Conservation (phyloP, 176 grass and related monocot species). For the Eragrostis curvula region DNA sequence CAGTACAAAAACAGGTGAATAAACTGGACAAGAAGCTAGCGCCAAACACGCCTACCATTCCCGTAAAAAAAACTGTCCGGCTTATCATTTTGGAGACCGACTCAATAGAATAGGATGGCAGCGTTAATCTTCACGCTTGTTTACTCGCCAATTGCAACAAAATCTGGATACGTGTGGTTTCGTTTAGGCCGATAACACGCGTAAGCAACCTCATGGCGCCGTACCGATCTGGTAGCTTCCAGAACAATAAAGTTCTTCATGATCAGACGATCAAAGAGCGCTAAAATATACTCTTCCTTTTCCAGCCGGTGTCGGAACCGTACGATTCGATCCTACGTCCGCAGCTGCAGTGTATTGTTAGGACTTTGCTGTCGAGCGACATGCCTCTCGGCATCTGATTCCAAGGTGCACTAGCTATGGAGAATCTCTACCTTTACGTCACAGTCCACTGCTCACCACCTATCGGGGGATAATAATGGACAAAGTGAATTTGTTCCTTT, state of each 20-base stretch:
- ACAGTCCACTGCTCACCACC: slow-evolving; percentile 10
- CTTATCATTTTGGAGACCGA: too few species aligned
- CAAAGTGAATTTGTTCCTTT: slow-evolving; percentile 45
- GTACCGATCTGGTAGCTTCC: slow-evolving; percentile 22
- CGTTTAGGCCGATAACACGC: too few species aligned
- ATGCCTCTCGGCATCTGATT: slow-evolving; percentile 63
- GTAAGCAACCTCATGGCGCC: too few species aligned
- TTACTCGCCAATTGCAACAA: too few species aligned
- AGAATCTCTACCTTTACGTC: slow-evolving; percentile 54
- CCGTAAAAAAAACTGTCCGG: too few species aligned
- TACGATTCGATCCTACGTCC: slow-evolving; percentile 12
- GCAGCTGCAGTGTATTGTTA: background rate
- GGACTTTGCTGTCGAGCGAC: background rate
- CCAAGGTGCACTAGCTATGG: slow-evolving; percentile 46
- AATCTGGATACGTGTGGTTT: too few species aligned
- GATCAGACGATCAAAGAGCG: background rate
- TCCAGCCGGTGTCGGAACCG: background rate
- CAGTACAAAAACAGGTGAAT: too few species aligned
- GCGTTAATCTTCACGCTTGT: too few species aligned
- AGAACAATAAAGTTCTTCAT: slow-evolving; percentile 17
- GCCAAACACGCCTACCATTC: too few species aligned
- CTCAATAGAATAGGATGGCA: too few species aligned
- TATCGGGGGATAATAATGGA: slow-evolving; percentile 33
- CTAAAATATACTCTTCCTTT: background rate
- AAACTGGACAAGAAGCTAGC: too few species aligned